Evolutionary conservation across 495 filamentous ascomycete species (phyloP).

Genomic region (Aspergillus bridgeri): DNA sequence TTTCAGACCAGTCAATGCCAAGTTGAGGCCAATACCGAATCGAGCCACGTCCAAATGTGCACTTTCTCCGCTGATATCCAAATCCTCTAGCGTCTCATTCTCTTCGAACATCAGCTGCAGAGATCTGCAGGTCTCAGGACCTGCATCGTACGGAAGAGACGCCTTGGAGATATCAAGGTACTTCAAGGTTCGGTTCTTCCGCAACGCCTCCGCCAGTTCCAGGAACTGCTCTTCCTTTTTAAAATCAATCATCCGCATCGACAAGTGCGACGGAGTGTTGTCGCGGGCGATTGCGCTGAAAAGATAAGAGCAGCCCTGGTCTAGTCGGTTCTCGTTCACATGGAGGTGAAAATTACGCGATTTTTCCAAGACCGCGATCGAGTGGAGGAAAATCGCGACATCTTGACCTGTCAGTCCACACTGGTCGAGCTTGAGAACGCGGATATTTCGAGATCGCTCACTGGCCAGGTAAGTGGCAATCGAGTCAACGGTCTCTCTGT

Average conservation of each 20-base stretch:
- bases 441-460: conserved; percentile 60
- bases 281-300: conserved; percentile 63
- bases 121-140: conserved; percentile 68
- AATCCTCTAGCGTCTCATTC: conserved; percentile 70
- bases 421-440: conserved; percentile 69
- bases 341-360: conserved; percentile 69
- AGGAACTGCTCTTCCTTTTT: conserved; percentile 72
- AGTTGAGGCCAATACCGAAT: conserved; percentile 77
- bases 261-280: conserved; percentile 66
- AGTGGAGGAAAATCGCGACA: conserved; percentile 73
- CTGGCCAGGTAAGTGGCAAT: conserved; percentile 62
- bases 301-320: conserved; percentile 66
- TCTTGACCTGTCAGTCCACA: conserved; percentile 75
- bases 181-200: conserved; percentile 66
- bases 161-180: conserved; percentile 87
- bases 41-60: conserved; percentile 82
- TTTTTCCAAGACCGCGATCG: conserved; percentile 55
- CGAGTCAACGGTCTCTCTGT: conserved; percentile 51
- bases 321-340: conserved; percentile 78
- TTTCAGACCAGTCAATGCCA: conserved; percentile 71
- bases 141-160: conserved; percentile 75
- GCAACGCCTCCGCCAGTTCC: conserved; percentile 66
- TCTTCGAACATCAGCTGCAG: conserved; percentile 71
- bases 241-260: conserved; percentile 85
- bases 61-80: conserved; percentile 88